Evolutionary conservation across 164 flowering plant species (phyloP).

Genomic region (Stephania japonica): DNA sequence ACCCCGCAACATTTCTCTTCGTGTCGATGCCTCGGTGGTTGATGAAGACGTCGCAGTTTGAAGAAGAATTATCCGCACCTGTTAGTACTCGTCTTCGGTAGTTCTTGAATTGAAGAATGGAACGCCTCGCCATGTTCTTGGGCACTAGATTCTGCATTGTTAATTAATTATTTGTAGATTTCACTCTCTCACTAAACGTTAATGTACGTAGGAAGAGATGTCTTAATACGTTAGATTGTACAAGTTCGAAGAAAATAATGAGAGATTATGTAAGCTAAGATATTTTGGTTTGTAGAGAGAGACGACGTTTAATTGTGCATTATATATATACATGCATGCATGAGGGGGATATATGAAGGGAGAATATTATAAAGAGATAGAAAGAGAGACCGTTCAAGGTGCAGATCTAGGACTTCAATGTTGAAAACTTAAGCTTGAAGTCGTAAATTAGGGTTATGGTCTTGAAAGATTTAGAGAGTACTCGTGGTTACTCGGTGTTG

Average conservation of each 20-base stretch:
- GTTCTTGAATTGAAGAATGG: background rate
- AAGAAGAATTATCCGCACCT: background rate
- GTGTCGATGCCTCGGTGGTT: conserved; percentile 63
- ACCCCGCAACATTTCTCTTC: conserved; percentile 42
- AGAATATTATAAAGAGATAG: background rate
- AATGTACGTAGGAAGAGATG: too few species aligned
- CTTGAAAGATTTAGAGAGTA: background rate
- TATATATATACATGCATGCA: background rate
- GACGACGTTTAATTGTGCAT: background rate
- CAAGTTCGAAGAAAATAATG: too few species aligned
- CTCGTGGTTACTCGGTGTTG: background rate
- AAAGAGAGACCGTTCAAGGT: background rate
- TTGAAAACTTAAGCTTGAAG: background rate
- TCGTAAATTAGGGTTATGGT: background rate
- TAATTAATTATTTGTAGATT: too few species aligned
- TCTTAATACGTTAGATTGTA: too few species aligned
- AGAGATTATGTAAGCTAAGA: too few species aligned
- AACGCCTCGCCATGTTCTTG: background rate
- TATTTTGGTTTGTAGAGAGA: background rate
- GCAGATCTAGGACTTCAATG: background rate
- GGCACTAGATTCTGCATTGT: background rate
- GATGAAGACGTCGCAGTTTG: conserved; percentile 52
- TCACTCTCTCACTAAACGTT: too few species aligned
- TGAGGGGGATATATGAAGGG: background rate
- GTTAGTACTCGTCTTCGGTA: background rate